A percentile compares a stretch with the other conserved stretches of the same genome.
These are phyloP conservation scores for Dujonia santamariae DNA, from an alignment of 1,139 yeast species.

Conservation along the genomic window DNA sequence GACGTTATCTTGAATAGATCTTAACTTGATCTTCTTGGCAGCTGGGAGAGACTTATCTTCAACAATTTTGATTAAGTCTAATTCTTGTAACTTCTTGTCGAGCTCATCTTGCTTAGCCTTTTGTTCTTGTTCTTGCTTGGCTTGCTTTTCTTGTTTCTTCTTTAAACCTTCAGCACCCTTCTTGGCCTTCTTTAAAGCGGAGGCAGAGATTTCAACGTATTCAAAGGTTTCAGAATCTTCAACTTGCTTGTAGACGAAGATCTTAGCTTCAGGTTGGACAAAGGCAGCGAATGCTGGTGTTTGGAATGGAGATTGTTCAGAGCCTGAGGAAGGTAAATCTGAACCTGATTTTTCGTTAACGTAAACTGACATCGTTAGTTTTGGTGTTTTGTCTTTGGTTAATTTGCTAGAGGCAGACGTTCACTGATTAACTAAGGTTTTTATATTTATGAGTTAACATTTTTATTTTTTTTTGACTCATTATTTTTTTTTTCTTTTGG, in stretches of 20 bases:
- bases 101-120: conserved; percentile 63
- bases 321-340: conserved; percentile 60
- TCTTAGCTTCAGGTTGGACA: conserved; percentile 53
- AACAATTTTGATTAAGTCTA: conserved; percentile 65
- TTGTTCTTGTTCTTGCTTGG: conserved; percentile 59
- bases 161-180: conserved; percentile 91
- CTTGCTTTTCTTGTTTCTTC: conserved; percentile 85
- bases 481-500: neutral
- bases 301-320: conserved; percentile 68
- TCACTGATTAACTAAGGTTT: neutral
- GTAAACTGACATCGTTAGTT: conserved; percentile 50
- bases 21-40: conserved; percentile 68
- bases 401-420: neutral
- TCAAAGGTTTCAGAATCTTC: conserved; percentile 54
- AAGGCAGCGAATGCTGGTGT: conserved; percentile 83
- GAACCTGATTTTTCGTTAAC: conserved; percentile 71
- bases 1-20: conserved; percentile 47
- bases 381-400: no score
- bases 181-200: conserved; percentile 93
- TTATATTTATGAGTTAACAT: neutral
- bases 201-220: conserved; percentile 80
- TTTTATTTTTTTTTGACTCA: neutral
- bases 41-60: conserved; percentile 72
- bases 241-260: conserved; percentile 62
- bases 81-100: conserved; percentile 70